These are phyloP conservation scores for Cladophialophora bantiana DNA, from an alignment of 2,329 filamentous ascomycete genomes.

Conservation along the genomic window DNA sequence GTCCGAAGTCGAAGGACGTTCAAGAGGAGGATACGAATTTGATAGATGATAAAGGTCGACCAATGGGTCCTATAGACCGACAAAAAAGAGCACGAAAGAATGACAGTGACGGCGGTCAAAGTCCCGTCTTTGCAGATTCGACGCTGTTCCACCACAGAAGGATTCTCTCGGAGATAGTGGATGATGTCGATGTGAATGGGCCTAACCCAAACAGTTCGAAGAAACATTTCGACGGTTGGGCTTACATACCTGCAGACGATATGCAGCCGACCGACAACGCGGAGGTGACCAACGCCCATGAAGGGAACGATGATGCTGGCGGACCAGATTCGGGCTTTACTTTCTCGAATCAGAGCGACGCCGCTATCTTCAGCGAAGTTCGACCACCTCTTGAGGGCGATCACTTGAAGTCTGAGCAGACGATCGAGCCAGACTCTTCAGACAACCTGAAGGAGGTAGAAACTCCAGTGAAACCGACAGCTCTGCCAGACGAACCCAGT, in stretches of 20 bases:
- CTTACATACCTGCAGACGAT: constrained; percentile 39
- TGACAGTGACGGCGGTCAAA: constrained; percentile 71
- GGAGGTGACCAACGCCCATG: constrained; percentile 48
- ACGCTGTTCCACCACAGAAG: constrained; percentile 42
- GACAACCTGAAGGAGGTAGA: constrained; percentile 17
- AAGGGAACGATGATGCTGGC: constrained; percentile 46
- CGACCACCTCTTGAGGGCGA: constrained; percentile 50
- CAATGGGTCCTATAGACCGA: constrained; percentile 69
- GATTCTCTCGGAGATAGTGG: constrained; percentile 32
- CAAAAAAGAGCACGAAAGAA: constrained; percentile 74
- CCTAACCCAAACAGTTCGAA: constrained; percentile 21
- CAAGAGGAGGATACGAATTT: constrained; percentile 61
- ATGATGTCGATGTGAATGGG: constrained; percentile 27
- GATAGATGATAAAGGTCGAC: constrained; percentile 60
- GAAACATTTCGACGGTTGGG: constrained; percentile 38
- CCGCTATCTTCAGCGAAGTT: constrained; percentile 60
- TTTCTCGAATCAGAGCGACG: constrained; percentile 57
- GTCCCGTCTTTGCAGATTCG: constrained; percentile 73
- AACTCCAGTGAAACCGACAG: neutral
- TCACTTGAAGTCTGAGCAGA: constrained; percentile 8
- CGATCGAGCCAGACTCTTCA: constrained; percentile 8
- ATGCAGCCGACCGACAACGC: constrained; percentile 48
- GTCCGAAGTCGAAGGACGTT: constrained; percentile 25
- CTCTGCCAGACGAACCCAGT: constrained; percentile 6
- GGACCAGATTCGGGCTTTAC: constrained; percentile 63